Conservation (phyloP, 345 rosid species). For the Geranium rotundifolium region DNA sequence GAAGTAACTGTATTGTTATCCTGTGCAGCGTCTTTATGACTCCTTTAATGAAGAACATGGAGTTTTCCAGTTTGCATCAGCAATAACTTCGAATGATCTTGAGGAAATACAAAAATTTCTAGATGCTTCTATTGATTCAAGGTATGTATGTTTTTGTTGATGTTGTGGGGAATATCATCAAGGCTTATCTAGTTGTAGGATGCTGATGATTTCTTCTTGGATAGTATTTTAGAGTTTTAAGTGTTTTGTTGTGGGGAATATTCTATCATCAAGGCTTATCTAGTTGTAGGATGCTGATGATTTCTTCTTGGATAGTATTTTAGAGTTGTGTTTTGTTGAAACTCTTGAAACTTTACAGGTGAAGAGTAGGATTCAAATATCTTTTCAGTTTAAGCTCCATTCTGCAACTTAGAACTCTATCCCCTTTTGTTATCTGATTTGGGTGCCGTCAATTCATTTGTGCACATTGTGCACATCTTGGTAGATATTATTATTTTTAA, state of each 20-base stretch:
- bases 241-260: background rate
- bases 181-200: background rate
- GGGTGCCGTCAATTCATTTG: too few relatives aligned
- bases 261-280: too few relatives aligned
- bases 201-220: constrained; percentile 2
- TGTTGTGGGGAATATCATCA: too few relatives aligned
- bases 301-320: background rate
- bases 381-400: background rate
- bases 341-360: background rate
- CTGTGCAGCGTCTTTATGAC: constrained; percentile 52
- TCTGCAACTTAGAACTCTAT: background rate
- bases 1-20: background rate
- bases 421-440: background rate
- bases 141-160: constrained; percentile 22
- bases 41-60: constrained; percentile 80
- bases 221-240: background rate
- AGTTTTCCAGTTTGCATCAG: constrained; percentile 76
- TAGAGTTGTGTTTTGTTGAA: background rate
- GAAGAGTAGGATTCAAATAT: background rate
- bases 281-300: constrained; percentile 3
- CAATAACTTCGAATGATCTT: constrained; percentile 69
- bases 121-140: constrained; percentile 68
- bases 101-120: constrained; percentile 90
- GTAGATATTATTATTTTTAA: too few relatives aligned
- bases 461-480: background rate